Evolutionary conservation across 2,329 filamentous ascomycete genomes (phyloP).

Genomic region (Colletotrichum echinochloae): DNA sequence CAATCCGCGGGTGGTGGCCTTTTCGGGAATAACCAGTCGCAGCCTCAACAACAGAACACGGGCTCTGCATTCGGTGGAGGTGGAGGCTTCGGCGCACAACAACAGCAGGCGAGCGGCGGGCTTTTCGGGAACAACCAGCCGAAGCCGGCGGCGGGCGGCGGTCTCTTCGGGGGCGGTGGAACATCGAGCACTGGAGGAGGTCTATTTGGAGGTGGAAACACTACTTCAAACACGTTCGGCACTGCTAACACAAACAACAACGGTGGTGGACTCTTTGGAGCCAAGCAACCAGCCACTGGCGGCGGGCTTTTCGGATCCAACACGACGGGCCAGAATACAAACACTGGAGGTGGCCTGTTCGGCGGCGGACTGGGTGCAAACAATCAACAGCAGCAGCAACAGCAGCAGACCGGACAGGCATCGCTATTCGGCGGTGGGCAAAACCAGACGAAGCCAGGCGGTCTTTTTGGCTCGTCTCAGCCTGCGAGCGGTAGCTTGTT

Average conservation of each 20-base stretch:
- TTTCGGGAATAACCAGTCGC: constrained; percentile 51
- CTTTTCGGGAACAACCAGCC: constrained; percentile 46
- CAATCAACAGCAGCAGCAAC: constrained; percentile 50
- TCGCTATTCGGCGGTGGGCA: constrained; percentile 66
- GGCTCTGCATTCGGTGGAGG: constrained; percentile 46
- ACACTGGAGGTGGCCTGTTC: constrained; percentile 61
- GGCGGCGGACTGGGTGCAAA: constrained; percentile 58
- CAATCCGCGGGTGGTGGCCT: constrained; percentile 51
- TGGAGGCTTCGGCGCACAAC: constrained; percentile 44
- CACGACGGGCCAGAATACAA: constrained; percentile 47
- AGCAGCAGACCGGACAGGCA: constrained; percentile 54
- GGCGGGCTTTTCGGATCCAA: constrained; percentile 61
- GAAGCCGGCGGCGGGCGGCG: constrained; percentile 40
- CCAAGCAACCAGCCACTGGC: constrained; percentile 54
- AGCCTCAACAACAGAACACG: constrained; percentile 41
- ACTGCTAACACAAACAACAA: constrained; percentile 57
- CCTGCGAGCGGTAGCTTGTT: constrained; percentile 65
- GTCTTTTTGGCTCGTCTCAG: constrained; percentile 64
- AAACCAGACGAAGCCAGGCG: constrained; percentile 66
- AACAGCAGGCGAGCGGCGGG: constrained; percentile 43
- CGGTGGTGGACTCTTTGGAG: constrained; percentile 56
- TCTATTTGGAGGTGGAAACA: constrained; percentile 54
- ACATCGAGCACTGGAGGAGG: constrained; percentile 52
- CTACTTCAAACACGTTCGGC: constrained; percentile 53
- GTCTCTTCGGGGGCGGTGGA: constrained; percentile 41